These are phyloP conservation scores for Kodamaea lidongshanica DNA, from an alignment of 805 yeast genomes.

Conservation along the genomic window DNA sequence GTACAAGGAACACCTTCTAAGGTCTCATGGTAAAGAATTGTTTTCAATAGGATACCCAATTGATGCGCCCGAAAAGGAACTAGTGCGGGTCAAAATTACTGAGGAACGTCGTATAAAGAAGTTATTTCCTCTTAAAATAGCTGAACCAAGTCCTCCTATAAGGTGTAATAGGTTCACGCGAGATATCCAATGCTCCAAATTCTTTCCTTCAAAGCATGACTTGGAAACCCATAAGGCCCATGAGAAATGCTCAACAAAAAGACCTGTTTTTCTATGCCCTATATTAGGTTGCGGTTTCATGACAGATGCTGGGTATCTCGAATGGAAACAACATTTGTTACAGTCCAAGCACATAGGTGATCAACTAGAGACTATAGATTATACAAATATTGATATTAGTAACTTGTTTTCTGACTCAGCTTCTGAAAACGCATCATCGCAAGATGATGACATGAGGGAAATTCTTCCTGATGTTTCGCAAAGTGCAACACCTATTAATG, in stretches of 20 bases:
- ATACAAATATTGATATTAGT: slow-evolving; percentile 2
- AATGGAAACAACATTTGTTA: slow-evolving; percentile 26
- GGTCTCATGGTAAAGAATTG: slow-evolving; percentile 15
- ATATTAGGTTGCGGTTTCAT: slow-evolving; percentile 35
- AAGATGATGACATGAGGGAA: too few relatives aligned
- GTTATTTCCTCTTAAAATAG: slow-evolving; percentile 19
- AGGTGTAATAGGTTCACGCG: slow-evolving; percentile 1
- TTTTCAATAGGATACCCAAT: slow-evolving; percentile 23
- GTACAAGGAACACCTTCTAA: slow-evolving; percentile 22
- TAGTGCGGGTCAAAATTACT: slow-evolving; percentile 1
- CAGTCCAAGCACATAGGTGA: slow-evolving; percentile 1
- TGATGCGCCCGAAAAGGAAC: background rate
- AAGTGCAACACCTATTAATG: too few relatives aligned
- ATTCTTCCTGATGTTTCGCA: too few relatives aligned
- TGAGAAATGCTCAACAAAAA: slow-evolving; percentile 21
- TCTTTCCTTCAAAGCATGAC: slow-evolving; percentile 14
- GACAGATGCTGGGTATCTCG: slow-evolving; percentile 26
- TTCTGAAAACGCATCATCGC: slow-evolving; percentile 4
- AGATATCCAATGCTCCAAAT: slow-evolving; percentile 16
- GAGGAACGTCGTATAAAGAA: slow-evolving; percentile 9
- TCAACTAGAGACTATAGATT: slow-evolving; percentile 1
- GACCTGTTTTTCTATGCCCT: slow-evolving; percentile 33
- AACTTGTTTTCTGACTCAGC: slow-evolving; percentile 6
- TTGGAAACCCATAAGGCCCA: slow-evolving; percentile 14
- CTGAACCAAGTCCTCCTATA: slow-evolving; percentile 13